Conservation (phyloP, 1,139 yeast species). For the Geotrichum phurueaensis region DNA sequence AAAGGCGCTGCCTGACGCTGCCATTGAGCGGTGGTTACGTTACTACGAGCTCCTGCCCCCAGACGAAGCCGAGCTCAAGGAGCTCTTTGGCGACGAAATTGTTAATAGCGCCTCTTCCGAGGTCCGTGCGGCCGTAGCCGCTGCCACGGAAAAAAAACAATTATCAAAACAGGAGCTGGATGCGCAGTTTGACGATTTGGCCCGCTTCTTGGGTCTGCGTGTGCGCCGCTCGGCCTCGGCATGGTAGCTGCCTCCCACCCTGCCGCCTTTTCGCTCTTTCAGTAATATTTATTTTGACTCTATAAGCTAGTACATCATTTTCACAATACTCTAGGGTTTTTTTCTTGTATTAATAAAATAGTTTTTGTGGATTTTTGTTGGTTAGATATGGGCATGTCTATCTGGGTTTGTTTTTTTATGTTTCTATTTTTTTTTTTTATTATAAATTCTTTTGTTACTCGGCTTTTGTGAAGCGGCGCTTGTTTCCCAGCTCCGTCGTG, state of each 20-base stretch:
- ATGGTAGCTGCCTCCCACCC: no score
- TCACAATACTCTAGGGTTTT: background rate
- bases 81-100: conserved; percentile 30
- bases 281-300: background rate
- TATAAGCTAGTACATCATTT: background rate
- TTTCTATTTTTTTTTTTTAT: no score
- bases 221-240: conserved; percentile 47
- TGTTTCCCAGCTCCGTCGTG: conserved; percentile 2
- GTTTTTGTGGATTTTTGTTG: background rate
- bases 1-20: conserved; percentile 40
- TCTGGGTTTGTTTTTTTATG: no score
- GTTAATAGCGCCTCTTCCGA: conserved; percentile 7
- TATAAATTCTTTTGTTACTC: no score
- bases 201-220: conserved; percentile 62
- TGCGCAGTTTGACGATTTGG: conserved; percentile 54
- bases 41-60: conserved; percentile 52
- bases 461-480: conserved; percentile 3
- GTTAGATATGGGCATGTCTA: background rate
- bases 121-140: conserved; percentile 28
- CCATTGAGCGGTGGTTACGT: conserved; percentile 50
- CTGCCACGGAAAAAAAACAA: background rate
- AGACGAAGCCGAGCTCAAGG: conserved; percentile 32
- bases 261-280: no score
- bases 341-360: background rate
- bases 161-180: conserved; percentile 43